Percentiles rank a stretch among this genome's conserved stretches.
These are phyloP conservation scores for Stemphylium beticola DNA, from an alignment of 2,329 filamentous ascomycete genomes.

Conservation along the genomic window DNA sequence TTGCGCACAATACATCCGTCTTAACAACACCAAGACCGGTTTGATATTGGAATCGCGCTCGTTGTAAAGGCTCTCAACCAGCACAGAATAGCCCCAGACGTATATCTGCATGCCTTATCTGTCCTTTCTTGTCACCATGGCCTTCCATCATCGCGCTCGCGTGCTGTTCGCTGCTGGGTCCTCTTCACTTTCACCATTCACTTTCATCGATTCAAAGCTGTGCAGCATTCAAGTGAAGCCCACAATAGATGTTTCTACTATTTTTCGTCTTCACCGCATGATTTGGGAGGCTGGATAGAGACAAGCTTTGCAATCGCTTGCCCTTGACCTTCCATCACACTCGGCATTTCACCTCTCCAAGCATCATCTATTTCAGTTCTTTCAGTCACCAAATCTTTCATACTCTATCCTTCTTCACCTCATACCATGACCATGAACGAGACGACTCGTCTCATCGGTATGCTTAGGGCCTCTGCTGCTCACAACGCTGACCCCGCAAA, in stretches of 20 bases:
- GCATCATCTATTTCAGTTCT: background rate
- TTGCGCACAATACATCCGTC: background rate
- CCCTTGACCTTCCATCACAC: background rate
- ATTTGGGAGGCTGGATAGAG: background rate
- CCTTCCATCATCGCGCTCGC: background rate
- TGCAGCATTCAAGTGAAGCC: constrained; percentile 7
- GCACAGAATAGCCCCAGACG: too few species aligned
- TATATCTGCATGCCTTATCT: background rate
- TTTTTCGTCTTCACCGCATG: constrained; percentile 4
- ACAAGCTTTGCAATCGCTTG: background rate
- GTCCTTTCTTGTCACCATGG: background rate
- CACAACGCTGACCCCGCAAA: constrained; percentile 30
- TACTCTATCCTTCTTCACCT: background rate
- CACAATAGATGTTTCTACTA: constrained; percentile 11
- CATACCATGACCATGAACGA: constrained; percentile 29
- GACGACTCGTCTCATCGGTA: constrained; percentile 24
- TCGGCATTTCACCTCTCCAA: background rate
- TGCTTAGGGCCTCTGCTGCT: constrained; percentile 34
- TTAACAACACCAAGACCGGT: too few species aligned
- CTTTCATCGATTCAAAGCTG: constrained; percentile 19
- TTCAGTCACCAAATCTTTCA: background rate
- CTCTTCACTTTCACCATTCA: constrained; percentile 15
- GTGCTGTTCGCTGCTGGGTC: background rate
- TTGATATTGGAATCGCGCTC: too few species aligned
- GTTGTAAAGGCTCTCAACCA: too few species aligned